Evolutionary conservation across 2,329 filamentous ascomycete genomes (phyloP).

Genomic region (Aspergillus neoniger): DNA sequence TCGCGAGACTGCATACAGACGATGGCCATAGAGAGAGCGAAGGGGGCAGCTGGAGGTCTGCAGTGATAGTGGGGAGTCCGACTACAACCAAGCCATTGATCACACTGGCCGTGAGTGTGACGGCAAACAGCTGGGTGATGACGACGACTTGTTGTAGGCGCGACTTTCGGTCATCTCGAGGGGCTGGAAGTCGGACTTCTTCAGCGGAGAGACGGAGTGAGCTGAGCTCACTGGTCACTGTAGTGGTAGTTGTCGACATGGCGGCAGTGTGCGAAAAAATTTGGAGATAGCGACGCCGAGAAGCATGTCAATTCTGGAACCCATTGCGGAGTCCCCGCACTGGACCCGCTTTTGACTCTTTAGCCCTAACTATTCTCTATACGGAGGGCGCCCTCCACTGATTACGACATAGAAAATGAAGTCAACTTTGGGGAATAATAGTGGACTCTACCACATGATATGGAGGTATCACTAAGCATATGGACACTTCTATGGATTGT

Average conservation of each 20-base stretch:
- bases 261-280: neutral
- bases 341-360: neutral
- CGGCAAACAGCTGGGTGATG: conserved; percentile 18
- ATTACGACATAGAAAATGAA: no score
- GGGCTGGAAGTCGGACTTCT: neutral
- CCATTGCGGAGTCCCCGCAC: neutral
- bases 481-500: no score
- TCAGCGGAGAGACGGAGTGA: neutral
- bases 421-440: no score
- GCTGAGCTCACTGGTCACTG: neutral
- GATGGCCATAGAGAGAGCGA: conserved; percentile 30
- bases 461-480: no score
- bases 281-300: neutral
- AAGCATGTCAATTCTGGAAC: no score
- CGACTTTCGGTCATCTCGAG: neutral
- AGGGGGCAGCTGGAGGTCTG: conserved; percentile 32
- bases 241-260: neutral
- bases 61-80: conserved; percentile 46
- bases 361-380: no score
- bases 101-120: conserved; percentile 30
- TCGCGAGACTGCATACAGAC: conserved; percentile 17
- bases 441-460: no score
- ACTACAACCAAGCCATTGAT: conserved; percentile 46
- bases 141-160: conserved; percentile 16
- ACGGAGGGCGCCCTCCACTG: no score